These are phyloP conservation scores for Mentha longifolia DNA, from an alignment of 257 asterid species.

Conservation along the genomic window DNA sequence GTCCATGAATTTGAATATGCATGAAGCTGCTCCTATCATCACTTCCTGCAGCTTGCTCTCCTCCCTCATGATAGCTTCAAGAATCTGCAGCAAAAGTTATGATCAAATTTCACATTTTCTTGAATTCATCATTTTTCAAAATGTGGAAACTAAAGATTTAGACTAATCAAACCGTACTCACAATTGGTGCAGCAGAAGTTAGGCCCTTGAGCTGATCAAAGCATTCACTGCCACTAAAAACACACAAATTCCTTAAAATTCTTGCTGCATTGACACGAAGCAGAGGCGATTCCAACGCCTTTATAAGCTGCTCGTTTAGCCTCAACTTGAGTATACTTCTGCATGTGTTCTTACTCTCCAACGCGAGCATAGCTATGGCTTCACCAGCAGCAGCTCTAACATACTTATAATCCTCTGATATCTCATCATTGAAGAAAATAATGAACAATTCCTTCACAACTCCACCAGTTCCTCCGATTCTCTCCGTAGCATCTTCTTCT, in stretches of 20 bases:
- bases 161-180: slow-evolving; percentile 32
- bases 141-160: neutral
- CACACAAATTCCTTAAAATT: slow-evolving; percentile 72
- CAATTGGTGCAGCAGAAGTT: slow-evolving; percentile 71
- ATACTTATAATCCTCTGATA: slow-evolving; percentile 37
- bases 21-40: slow-evolving; percentile 81
- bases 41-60: slow-evolving; percentile 83
- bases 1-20: slow-evolving; percentile 63
- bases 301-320: slow-evolving; percentile 47
- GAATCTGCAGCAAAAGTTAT: slow-evolving; percentile 58
- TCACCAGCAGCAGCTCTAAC: slow-evolving; percentile 84
- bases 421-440: slow-evolving; percentile 59
- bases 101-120: neutral
- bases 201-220: slow-evolving; percentile 51
- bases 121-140: neutral
- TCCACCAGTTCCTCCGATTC: slow-evolving; percentile 84
- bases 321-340: slow-evolving; percentile 52
- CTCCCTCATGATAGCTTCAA: slow-evolving; percentile 70
- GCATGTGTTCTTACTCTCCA: slow-evolving; percentile 64
- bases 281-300: slow-evolving; percentile 58
- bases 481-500: slow-evolving; percentile 87
- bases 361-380: slow-evolving; percentile 78
- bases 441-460: slow-evolving; percentile 62
- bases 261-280: slow-evolving; percentile 71
- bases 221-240: slow-evolving; percentile 62